Conservation (phyloP, 2,329 filamentous ascomycete genomes). For the Emmonsiellopsis sp. region DNA sequence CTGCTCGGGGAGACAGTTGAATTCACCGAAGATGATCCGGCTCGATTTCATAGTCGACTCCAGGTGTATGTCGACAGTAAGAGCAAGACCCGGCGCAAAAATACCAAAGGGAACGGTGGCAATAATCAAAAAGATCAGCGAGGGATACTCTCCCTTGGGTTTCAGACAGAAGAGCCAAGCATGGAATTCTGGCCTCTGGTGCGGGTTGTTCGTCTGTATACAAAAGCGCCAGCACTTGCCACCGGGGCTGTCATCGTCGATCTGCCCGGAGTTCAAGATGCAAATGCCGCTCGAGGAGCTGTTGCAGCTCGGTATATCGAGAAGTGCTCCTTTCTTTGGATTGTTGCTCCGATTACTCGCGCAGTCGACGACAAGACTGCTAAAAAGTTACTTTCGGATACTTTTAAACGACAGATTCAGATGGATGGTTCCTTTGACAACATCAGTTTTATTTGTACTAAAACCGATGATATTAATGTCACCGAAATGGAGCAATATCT, state of each 20-base stretch:
- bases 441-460: constrained; percentile 55
- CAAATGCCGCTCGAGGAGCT: constrained; percentile 50
- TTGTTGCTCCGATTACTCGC: constrained; percentile 53
- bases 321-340: constrained; percentile 51
- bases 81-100: constrained; percentile 33
- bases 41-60: constrained; percentile 38
- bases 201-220: constrained; percentile 38
- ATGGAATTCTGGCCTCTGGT: constrained; percentile 36
- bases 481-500: constrained; percentile 37
- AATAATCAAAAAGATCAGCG: constrained; percentile 6
- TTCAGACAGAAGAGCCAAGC: constrained; percentile 13
- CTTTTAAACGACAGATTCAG: constrained; percentile 51
- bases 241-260: constrained; percentile 51
- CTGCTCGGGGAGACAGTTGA: constrained; percentile 40
- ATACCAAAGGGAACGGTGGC: constrained; percentile 21
- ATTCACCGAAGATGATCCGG: constrained; percentile 30
- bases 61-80: constrained; percentile 49
- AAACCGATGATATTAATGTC: constrained; percentile 52
- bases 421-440: constrained; percentile 47
- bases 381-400: constrained; percentile 46
- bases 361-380: constrained; percentile 54
- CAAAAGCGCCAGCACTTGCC: constrained; percentile 41
- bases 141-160: neutral
- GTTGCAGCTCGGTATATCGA: constrained; percentile 53
- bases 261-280: constrained; percentile 51